Evolutionary conservation across 2,329 filamentous ascomycete genomes (phyloP), one percentile per base, ranked within the genome.

Genomic region (Corynespora cassiicola): DNA sequence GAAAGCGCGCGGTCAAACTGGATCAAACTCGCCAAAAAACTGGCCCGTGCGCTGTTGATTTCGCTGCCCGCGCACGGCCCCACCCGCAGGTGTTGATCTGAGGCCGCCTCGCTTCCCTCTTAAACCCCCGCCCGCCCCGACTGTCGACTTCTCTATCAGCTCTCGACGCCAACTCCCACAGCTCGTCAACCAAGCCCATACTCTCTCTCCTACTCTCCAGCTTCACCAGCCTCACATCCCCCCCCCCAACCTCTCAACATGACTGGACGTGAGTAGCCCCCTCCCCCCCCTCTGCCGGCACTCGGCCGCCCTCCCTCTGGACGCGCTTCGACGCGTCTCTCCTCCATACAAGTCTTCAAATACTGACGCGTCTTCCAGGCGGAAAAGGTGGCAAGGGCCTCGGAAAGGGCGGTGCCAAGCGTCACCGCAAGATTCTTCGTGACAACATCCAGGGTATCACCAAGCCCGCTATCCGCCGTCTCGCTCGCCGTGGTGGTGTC

Each of bases 401-500:
- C 77, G 91, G 91, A 75, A 96, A 96, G 86, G 91, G 91, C 59
- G 91, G 91, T 75, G 92, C 92, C 77, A 97, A 96, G 88, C 91
- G 91, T 78, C 91, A 96, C 80, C 86, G 92, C 70, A 96, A 96
- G 88, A 96, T 96, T 81, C 84, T 96, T 75, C 90, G 91, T 78
- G 91, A 96, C 87, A 96, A 96, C 88, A 96, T 96, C 72, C 91
- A 96, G 81, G 91, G 91, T 79, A 96, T 96, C 72, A 96, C 91
- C 70, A 96, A 96, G 88, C 91, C 91, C 66, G 91, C 91, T 67
- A 96, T 96, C 77, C 87, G 91, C 69, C 91, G 91, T 95, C 90
- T 96, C 73, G 91, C 91, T 57, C 91, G 91, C 79, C 90, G 91
- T 94, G 91, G 91, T 76, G 91, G 91, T 91, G 91, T 96, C 83